Evolutionary conservation across 1,284 basidiomycete genomes (phyloP).

Genomic region (Rhodotorula mucilaginosa): DNA sequence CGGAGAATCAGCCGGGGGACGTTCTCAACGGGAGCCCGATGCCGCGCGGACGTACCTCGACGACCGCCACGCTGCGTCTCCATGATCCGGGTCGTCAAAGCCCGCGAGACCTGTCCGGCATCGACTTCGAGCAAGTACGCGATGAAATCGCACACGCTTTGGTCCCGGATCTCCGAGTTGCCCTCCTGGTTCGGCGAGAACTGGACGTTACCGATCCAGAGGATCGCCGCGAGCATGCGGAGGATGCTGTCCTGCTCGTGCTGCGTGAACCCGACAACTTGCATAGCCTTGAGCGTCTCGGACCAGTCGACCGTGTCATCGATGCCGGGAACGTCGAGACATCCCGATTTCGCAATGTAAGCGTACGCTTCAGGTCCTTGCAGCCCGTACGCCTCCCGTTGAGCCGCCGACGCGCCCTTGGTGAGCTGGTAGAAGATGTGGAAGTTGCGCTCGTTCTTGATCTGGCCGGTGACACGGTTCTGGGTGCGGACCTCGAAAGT

Average conservation of each 20-base stretch:
- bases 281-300: slow-evolving; percentile 94
- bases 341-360: slow-evolving; percentile 88
- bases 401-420: slow-evolving; percentile 83
- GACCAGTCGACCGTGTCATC: slow-evolving; percentile 83
- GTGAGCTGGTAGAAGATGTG: slow-evolving; percentile 99
- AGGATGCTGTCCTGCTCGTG: slow-evolving; percentile 91
- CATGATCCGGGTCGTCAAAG: slow-evolving; percentile 77
- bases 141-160: slow-evolving; percentile 90
- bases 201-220: slow-evolving; percentile 96
- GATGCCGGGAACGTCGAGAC: slow-evolving; percentile 86
- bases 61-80: slow-evolving; percentile 87
- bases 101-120: slow-evolving; percentile 73
- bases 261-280: slow-evolving; percentile 77
- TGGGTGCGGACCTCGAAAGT: slow-evolving; percentile 31
- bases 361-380: slow-evolving; percentile 94
- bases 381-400: slow-evolving; percentile 91
- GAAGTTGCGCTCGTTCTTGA: slow-evolving; percentile 94
- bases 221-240: slow-evolving; percentile 83
- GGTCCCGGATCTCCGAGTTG: slow-evolving; percentile 67
- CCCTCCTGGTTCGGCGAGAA: slow-evolving; percentile 87
- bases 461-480: slow-evolving; percentile 93
- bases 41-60: slow-evolving; percentile 57
- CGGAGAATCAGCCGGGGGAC: not conserved
- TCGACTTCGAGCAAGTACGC: slow-evolving; percentile 93
- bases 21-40: not conserved